phyloP scores from a whole-genome alignment of 2,329 filamentous ascomycete species.

The Beauveria sp. region DNA sequence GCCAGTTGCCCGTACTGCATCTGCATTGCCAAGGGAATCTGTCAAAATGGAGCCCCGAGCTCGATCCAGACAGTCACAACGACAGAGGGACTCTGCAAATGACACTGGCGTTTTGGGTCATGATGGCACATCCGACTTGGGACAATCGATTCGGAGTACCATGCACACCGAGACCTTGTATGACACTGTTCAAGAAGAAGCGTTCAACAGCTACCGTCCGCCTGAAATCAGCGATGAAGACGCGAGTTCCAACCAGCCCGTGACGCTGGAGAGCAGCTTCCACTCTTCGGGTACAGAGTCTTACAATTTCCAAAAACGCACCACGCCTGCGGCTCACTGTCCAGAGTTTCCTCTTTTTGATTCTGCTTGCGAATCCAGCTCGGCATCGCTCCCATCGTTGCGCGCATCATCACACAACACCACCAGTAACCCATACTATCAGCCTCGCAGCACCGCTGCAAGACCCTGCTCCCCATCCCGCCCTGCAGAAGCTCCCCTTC shows the following conservation, averaged over 20 bases:
- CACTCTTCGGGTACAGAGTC: slow-evolving; percentile 17
- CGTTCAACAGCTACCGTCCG: neutral
- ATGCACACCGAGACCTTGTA: neutral
- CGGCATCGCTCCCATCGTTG: neutral
- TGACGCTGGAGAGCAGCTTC: neutral
- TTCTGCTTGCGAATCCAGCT: neutral
- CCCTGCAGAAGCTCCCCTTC: neutral
- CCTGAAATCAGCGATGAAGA: neutral
- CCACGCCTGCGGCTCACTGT: neutral
- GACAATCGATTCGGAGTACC: neutral
- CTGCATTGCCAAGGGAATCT: neutral
- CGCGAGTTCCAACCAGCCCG: neutral
- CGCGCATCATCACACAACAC: neutral
- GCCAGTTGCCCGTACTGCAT: neutral
- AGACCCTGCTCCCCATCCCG: neutral
- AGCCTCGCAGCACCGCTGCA: slow-evolving; percentile 16
- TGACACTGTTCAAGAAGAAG: neutral
- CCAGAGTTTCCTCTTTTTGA: neutral
- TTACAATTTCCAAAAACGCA: slow-evolving; percentile 4
- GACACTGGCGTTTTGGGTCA: neutral
- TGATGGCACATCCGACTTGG: neutral
- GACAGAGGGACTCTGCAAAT: neutral
- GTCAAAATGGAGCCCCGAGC: neutral
- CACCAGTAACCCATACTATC: slow-evolving; percentile 27
- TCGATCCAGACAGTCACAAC: neutral